Conservation (phyloP, 192 early-diverging fungal genomes). For the Backusella luteola region DNA sequence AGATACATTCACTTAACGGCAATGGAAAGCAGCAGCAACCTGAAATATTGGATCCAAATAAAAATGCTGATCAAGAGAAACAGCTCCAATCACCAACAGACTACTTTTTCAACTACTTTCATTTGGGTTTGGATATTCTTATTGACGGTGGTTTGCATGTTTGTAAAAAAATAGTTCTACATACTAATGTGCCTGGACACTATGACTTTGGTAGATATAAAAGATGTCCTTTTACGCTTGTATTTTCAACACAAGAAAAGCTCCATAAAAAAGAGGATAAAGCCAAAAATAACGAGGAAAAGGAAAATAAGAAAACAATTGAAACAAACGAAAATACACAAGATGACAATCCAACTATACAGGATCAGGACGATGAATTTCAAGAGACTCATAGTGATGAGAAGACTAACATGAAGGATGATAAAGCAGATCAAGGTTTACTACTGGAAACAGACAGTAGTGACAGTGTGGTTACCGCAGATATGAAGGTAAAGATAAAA, state of each 20-base stretch:
- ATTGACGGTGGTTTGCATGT: conserved; percentile 64
- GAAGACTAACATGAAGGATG: background rate
- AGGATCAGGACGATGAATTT: background rate
- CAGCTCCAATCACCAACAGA: conserved; percentile 43
- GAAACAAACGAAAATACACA: background rate
- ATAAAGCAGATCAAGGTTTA: background rate
- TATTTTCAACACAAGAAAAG: conserved; percentile 25
- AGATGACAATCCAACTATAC: background rate
- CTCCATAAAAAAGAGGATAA: background rate
- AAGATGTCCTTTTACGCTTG: conserved; percentile 47
- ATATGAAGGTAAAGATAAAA: conserved; percentile 27
- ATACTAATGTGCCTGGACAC: conserved; percentile 68
- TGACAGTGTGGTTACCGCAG: conserved; percentile 12
- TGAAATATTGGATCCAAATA: background rate
- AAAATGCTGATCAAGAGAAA: conserved; percentile 2
- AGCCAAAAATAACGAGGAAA: background rate
- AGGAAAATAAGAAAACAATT: background rate
- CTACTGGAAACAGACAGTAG: conserved; percentile 10
- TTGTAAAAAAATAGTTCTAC: conserved; percentile 69
- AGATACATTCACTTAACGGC: conserved; percentile 53
- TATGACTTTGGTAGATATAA: conserved; percentile 66
- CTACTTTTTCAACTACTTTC: conserved; percentile 79
- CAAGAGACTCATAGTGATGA: background rate
- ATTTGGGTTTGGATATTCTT: conserved; percentile 67
- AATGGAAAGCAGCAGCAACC: conserved; percentile 3